Evolutionary conservation across 2,329 filamentous ascomycete genomes (phyloP).

Genomic region (Decorospora gaudefroyi): DNA sequence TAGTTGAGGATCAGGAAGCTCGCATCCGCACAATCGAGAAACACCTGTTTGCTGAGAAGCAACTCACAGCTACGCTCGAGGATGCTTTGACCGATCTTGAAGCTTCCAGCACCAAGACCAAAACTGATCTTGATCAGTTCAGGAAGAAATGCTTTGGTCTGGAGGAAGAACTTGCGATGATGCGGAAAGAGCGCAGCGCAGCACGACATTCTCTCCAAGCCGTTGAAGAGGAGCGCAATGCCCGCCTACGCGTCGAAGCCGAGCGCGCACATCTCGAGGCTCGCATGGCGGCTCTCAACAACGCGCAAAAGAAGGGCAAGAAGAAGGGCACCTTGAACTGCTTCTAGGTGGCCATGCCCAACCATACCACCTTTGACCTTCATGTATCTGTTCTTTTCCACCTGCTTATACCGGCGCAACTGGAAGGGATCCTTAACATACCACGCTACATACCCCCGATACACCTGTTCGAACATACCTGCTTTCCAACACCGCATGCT

Average conservation of each 20-base stretch:
- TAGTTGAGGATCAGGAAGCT: slow-evolving; percentile 92
- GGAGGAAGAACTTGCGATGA: slow-evolving; percentile 70
- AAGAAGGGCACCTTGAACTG: slow-evolving; percentile 96
- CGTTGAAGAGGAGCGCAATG: slow-evolving; percentile 94
- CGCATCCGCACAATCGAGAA: slow-evolving; percentile 96
- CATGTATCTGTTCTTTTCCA: slow-evolving; percentile 28
- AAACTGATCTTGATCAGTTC: slow-evolving; percentile 87
- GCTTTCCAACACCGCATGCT: slow-evolving; percentile 6
- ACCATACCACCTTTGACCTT: slow-evolving; percentile 17
- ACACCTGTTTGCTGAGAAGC: slow-evolving; percentile 92
- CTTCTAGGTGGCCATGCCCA: slow-evolving; percentile 65
- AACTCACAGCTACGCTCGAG: slow-evolving; percentile 91
- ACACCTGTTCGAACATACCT: slow-evolving; percentile 16
- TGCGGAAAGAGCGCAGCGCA: slow-evolving; percentile 63
- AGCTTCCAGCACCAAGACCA: slow-evolving; percentile 86
- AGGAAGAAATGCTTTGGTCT: slow-evolving; percentile 80
- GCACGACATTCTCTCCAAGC: slow-evolving; percentile 75
- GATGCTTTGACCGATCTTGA: slow-evolving; percentile 95
- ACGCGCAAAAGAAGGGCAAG: slow-evolving; percentile 89
- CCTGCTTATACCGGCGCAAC: slow-evolving; percentile 29
- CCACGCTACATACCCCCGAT: slow-evolving; percentile 33
- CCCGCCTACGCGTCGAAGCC: slow-evolving; percentile 85
- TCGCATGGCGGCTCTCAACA: slow-evolving; percentile 75
- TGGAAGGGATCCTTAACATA: slow-evolving; percentile 35
- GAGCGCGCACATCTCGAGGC: slow-evolving; percentile 89